Evolutionary conservation across 1,284 basidiomycete species (phyloP).

Genomic region (Pholiota adiposa): DNA sequence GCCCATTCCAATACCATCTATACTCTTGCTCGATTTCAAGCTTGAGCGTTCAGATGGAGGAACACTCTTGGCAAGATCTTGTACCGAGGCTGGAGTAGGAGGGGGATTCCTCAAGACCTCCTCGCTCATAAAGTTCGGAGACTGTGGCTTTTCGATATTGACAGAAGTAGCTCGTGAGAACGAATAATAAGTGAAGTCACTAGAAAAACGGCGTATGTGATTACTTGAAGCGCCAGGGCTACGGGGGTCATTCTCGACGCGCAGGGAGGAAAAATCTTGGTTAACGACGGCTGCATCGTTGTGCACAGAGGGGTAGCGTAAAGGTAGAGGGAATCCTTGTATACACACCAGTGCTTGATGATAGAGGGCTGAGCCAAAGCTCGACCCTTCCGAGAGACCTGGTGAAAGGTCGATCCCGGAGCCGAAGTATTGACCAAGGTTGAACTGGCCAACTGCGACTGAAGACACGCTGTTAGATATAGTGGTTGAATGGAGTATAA

Average conservation of each 20-base stretch:
- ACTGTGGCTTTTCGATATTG: not conserved
- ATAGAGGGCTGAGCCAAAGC: not conserved
- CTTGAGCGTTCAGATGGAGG: not conserved
- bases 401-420: slow-evolving; percentile 12
- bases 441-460: not conserved
- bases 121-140: not conserved
- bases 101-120: not conserved
- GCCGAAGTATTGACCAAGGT: not conserved
- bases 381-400: slow-evolving; percentile 7
- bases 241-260: not conserved
- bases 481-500: not conserved
- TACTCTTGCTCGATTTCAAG: slow-evolving; percentile 8
- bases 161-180: not conserved
- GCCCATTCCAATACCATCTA: slow-evolving; percentile 20
- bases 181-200: not conserved
- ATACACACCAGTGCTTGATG: not conserved
- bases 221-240: not conserved
- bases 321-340: not conserved
- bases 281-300: not conserved
- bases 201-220: not conserved
- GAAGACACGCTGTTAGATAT: no score
- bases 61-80: not conserved
- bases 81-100: not conserved
- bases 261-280: not conserved
- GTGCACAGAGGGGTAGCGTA: not conserved